Evolutionary conservation across 73 alveolate genomes (phyloP).

Genomic region (Symbiodinium pilosum): DNA sequence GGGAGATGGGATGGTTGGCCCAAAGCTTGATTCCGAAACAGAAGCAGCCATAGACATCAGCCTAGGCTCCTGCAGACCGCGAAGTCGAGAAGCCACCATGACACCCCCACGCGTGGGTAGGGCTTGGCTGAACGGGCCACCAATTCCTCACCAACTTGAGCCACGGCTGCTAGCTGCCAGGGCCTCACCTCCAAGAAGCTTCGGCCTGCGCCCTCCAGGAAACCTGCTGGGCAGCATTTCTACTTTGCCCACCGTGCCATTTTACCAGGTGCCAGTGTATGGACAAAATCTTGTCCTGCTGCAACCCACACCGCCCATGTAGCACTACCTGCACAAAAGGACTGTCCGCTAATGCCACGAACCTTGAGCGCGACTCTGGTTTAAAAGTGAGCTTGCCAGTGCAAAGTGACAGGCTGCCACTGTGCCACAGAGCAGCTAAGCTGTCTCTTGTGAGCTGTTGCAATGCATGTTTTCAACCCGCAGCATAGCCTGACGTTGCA

Average conservation of each 20-base stretch:
- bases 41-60: no score
- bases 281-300: constrained; percentile 15
- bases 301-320: not conserved
- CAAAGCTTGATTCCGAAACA: no score
- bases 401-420: no score
- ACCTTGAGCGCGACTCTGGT: not conserved
- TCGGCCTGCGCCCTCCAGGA: constrained; percentile 41
- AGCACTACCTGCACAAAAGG: not conserved
- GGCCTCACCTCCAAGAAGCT: not conserved
- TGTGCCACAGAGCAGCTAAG: no score
- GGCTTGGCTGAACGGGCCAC: not conserved
- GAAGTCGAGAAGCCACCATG: not conserved
- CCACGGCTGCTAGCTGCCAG: not conserved
- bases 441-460: no score
- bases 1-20: no score
- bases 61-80: not conserved
- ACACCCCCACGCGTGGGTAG: not conserved
- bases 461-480: no score
- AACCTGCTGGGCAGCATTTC: constrained; percentile 92
- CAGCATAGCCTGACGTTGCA: no score
- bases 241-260: constrained; percentile 28
- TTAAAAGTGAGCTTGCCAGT: no score
- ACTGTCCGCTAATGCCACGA: not conserved
- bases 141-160: not conserved
- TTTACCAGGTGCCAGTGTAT: not conserved